Evolutionary conservation across 2,329 filamentous ascomycete species (phyloP), one percentile per base, ranked within the genome.

Genomic region (Zymoseptoria crescenta): DNA sequence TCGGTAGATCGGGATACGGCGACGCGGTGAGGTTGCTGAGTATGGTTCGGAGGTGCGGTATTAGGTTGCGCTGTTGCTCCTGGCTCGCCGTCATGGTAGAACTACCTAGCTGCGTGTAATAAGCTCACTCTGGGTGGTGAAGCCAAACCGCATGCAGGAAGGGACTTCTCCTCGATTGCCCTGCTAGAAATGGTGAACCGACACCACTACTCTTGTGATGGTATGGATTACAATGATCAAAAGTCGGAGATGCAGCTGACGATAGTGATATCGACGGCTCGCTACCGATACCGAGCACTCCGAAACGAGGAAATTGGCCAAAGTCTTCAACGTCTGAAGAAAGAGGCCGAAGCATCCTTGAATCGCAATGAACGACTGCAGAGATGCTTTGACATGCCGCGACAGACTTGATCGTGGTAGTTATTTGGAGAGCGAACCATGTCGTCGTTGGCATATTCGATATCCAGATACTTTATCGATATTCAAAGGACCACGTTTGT

Each of bases 1-100:
- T 79, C 13, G 75, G 71, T 50, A 82, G 72, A 49, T 77, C 70
- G 1, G 80, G 79, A 62, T 80, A 82, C 20, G 79, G 78, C 56
- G 77, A 72, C 3, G 72, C 64, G 52, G 72, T 69, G 55, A 82
- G 73, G 55, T 75, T 70, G 28, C 72, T 67, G 19, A 80, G 74
- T 28, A 79, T 72, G 9, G 69, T 64, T 51, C 76, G 74, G 28
- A 79, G 73, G 56, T 78, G 72, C 10, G 64, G 58, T 41, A 77
- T 65, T 8, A 78, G 70, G 29, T 45, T 52, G 21, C 21, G 52
- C n/a, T 59, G 62, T 48, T 54, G 61, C n/a, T 24, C 28, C 9
- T 8, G 49, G 20, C 49, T 24, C 20, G 20, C 55, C 19, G 57
- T 49, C 60, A 62, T 62, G 49, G n/a, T 56, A n/a, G n/a, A n/a